Base-by-base conservation (phyloP, 345 rosid genomes). In the Arabis alpina region DNA sequence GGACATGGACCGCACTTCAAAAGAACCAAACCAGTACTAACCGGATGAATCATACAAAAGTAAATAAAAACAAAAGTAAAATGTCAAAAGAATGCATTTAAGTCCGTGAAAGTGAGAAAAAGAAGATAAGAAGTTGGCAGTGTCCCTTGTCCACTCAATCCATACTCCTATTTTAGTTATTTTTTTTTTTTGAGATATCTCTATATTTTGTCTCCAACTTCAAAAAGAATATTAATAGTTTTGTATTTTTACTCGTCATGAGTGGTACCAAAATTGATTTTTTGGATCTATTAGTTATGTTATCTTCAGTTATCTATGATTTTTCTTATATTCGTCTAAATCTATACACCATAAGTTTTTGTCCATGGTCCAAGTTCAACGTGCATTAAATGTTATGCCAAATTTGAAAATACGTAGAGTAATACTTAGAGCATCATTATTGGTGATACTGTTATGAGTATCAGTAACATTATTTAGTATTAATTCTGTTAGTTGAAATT, bases 121-220 rank as follows among this genome's bases (percentile, higher is more conserved):
- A 50, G 42, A 4, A 40, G 68, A 75, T 68, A 69, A 75, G 70
- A 69, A 62, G 61, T 75, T 62, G 75, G 75, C 65, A 47, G 60
- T 55, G 61, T 68, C 54, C 25, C 60, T 75, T 68, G 79, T 69
- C 79, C 74, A 75, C 64, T 45, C 70, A 68, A 68, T 48, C 37
- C 53, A 49, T 14, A 34, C 19, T 24, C 48, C 1, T 61, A 4
- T 39, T 54, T 53, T 41, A 1, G 9, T 11, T 49, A 14, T 61
- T 47, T 42, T 9, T 7, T 51, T 5, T 14, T 44, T 16, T 58
- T 64, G 3, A 54, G 24, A 24, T 42, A 53, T 52, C 14, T 44
- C 16, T 34, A 44, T 24, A 23, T 16, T 49, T 14, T 25, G 41
- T 55, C 34, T 48, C 3, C 13, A 36, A 47, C 13, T 44, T 39